Percentiles rank a stretch among this genome's conserved stretches.
Conservation (phyloP, 2,329 filamentous ascomycete species). For the Epichloe baconii region DNA sequence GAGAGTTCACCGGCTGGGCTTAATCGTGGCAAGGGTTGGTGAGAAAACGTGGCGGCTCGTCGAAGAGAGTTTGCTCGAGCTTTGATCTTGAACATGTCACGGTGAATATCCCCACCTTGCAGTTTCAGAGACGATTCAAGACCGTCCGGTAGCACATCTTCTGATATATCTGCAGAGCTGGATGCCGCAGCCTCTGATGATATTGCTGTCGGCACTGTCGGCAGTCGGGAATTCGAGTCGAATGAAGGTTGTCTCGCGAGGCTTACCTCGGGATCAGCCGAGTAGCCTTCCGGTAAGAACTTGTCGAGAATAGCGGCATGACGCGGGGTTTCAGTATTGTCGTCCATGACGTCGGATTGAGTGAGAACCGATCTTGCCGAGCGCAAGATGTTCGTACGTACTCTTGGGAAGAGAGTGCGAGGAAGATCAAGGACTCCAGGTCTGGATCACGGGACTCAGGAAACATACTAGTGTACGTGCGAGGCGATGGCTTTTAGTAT, state of each 20-base stretch:
- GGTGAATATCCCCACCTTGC: constrained; percentile 67
- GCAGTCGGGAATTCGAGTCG: neutral
- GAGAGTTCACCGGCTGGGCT: constrained; percentile 17
- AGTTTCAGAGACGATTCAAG: constrained; percentile 52
- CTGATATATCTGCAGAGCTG: constrained; percentile 7
- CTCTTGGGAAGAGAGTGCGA: too few species aligned
- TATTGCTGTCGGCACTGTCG: neutral
- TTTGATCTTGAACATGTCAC: constrained; percentile 63
- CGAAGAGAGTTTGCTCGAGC: constrained; percentile 37
- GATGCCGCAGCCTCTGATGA: neutral
- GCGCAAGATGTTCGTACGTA: neutral
- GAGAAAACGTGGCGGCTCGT: constrained; percentile 56
- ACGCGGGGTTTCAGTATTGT: constrained; percentile 14
- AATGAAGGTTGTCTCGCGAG: constrained; percentile 11
- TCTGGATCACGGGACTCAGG: neutral
- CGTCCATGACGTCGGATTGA: constrained; percentile 13
- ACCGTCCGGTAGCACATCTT: constrained; percentile 23
- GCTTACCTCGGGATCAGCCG: constrained; percentile 25
- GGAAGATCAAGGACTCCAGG: neutral
- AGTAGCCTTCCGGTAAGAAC: constrained; percentile 26
- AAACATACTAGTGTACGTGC: too few species aligned
- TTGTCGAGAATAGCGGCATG: constrained; percentile 24
- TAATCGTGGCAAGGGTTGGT: constrained; percentile 26
- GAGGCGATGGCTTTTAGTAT: too few species aligned
- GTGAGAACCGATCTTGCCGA: neutral